Evolutionary conservation across 352 stramenopile species (phyloP).

Genomic region (Pythium rishiriense): DNA sequence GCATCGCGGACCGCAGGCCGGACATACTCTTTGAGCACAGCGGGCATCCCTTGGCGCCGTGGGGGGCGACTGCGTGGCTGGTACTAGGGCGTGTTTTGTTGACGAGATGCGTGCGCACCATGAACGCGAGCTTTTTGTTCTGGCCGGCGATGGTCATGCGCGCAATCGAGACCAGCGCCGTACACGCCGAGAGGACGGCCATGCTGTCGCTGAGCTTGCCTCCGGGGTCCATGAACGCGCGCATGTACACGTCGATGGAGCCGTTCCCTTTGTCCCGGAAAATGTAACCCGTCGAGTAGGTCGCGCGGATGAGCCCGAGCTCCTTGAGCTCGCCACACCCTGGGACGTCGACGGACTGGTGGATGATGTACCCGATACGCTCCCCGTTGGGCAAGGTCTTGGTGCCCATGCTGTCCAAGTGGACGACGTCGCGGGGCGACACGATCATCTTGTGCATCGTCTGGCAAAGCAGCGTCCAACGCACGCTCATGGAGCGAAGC

Average conservation of each 20-base stretch:
- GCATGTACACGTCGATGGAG: conserved; percentile 41
- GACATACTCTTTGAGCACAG: conserved; percentile 9
- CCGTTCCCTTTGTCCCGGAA: conserved; percentile 36
- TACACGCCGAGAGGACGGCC: conserved; percentile 24
- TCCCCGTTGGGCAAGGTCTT: conserved; percentile 28
- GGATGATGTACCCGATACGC: conserved; percentile 44
- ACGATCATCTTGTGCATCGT: conserved; percentile 19
- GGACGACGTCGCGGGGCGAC: conserved; percentile 24
- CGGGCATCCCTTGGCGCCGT: conserved; percentile 3
- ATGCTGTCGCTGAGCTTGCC: conserved; percentile 26
- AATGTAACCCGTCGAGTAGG: conserved; percentile 37
- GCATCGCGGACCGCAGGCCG: not conserved
- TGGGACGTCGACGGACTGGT: conserved; percentile 43
- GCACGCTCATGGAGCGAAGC: conserved; percentile 30
- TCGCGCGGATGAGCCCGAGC: conserved; percentile 29
- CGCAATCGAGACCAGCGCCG: conserved; percentile 34
- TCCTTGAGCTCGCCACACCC: conserved; percentile 24
- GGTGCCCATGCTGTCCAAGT: conserved; percentile 25
- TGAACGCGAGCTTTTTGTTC: conserved; percentile 42
- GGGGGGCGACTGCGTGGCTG: not conserved
- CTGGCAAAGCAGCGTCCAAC: conserved; percentile 29
- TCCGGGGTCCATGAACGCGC: conserved; percentile 31
- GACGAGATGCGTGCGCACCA: conserved; percentile 30
- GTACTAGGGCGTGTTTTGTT: conserved; percentile 18
- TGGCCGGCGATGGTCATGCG: too few species aligned